Conservation (phyloP, 2,329 filamentous ascomycete species). For the Sporothrix variecibatus region DNA sequence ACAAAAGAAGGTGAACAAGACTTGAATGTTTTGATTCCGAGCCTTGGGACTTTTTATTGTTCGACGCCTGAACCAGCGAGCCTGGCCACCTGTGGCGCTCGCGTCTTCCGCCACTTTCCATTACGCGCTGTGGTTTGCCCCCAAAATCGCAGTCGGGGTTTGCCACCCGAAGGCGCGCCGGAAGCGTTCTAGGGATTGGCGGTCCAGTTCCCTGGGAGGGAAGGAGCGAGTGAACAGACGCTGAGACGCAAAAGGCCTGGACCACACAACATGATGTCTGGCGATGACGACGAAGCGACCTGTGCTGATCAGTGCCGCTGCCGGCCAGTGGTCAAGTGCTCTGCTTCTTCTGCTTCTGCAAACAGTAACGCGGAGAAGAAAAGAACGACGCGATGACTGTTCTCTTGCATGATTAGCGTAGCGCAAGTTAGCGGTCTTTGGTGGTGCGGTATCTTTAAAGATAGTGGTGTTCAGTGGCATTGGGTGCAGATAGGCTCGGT, state of each 20-base stretch:
- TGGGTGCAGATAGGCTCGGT: not conserved
- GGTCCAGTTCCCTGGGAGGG: not conserved
- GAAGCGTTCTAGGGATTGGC: conserved; percentile 2
- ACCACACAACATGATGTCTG: not conserved
- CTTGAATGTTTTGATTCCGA: not conserved
- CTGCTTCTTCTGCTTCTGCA: not conserved
- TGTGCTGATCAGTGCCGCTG: not conserved
- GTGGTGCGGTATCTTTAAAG: not conserved
- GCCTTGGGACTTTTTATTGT: not conserved
- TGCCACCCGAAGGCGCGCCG: not conserved
- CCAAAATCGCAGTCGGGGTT: not conserved
- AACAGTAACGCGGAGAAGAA: not conserved
- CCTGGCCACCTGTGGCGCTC: conserved; percentile 5
- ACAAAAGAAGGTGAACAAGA: not conserved
- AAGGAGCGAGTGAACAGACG: not conserved
- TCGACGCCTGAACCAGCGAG: not conserved
- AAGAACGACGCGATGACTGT: conserved; percentile 12
- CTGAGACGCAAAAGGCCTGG: not conserved
- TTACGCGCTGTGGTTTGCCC: not conserved
- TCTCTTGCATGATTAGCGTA: conserved; percentile 14
- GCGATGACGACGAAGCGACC: not conserved
- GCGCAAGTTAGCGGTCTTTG: not conserved
- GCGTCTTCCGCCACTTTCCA: not conserved
- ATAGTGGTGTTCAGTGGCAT: not conserved
- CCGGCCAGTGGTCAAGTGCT: not conserved